These are phyloP conservation scores for Dioscorea dumetorum DNA, from an alignment of 106 monocot genomes.

Conservation along the genomic window DNA sequence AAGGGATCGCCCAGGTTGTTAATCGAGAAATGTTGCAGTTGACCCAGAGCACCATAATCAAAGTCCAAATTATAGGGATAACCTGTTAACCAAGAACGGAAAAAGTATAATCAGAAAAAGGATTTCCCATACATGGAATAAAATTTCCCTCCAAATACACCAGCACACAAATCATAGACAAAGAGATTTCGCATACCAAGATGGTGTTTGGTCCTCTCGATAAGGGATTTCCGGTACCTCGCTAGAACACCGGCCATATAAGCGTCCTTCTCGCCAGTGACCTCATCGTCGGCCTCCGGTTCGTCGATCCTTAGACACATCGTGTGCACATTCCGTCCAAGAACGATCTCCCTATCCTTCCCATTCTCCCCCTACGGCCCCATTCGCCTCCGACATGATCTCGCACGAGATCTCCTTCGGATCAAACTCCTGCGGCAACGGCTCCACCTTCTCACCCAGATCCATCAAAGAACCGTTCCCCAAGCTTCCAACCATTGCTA, in stretches of 20 bases:
- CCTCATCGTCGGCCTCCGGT: slow-evolving; percentile 79
- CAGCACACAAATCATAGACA: background rate
- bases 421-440: slow-evolving; percentile 30
- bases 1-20: slow-evolving; percentile 93
- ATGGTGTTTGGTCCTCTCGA: slow-evolving; percentile 60
- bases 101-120: background rate
- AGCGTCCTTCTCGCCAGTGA: slow-evolving; percentile 68
- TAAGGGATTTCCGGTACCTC: slow-evolving; percentile 32
- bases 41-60: slow-evolving; percentile 66
- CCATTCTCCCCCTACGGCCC: background rate
- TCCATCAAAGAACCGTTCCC: slow-evolving; percentile 12
- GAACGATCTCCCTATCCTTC: slow-evolving; percentile 47
- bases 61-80: slow-evolving; percentile 89
- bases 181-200: slow-evolving; percentile 25
- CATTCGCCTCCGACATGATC: background rate
- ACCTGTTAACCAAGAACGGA: slow-evolving; percentile 23
- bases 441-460: slow-evolving; percentile 17
- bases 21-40: slow-evolving; percentile 81
- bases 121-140: background rate
- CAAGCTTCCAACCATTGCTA: slow-evolving; percentile 15
- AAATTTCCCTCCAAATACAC: background rate
- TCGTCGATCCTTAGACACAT: slow-evolving; percentile 53
- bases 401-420: slow-evolving; percentile 15
- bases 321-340: slow-evolving; percentile 76
- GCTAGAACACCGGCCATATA: slow-evolving; percentile 76